These are phyloP conservation scores for Blepharisma stoltei DNA, from an alignment of 73 alveolate species.

Conservation along the genomic window DNA sequence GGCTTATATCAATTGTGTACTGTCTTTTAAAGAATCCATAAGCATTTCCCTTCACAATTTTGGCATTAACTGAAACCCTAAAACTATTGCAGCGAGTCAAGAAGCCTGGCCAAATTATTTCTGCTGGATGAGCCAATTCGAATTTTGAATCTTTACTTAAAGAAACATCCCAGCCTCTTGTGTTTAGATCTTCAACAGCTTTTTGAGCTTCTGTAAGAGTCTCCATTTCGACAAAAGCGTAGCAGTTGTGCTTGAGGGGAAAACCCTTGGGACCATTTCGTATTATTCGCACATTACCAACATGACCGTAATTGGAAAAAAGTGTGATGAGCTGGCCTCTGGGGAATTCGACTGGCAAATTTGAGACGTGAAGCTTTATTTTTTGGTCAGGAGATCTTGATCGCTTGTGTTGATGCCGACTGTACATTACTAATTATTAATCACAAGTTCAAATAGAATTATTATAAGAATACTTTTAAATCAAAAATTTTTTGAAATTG, in stretches of 20 bases:
- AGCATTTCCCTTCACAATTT: no score
- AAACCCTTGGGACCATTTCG: neutral
- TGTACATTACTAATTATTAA: no score
- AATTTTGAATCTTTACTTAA: neutral
- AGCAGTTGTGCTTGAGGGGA: neutral
- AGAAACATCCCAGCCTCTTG: neutral
- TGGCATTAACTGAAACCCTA: no score
- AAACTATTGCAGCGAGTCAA: no score
- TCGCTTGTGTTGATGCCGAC: neutral
- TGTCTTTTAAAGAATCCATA: no score
- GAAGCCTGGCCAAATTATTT: no score
- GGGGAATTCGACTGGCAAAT: neutral
- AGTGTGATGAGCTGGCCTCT: neutral
- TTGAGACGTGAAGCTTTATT: neutral
- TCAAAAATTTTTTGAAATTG: no score
- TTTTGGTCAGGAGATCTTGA: neutral
- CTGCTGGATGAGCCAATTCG: no score
- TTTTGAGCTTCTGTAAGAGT: neutral
- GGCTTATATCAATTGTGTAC: no score
- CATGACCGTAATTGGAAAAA: neutral
- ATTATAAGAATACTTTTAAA: no score
- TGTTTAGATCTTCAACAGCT: slow-evolving; percentile 6
- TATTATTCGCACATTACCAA: neutral
- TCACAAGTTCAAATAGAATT: no score
- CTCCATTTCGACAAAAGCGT: neutral